Evolutionary conservation across 345 rosid genomes (phyloP).

Genomic region (Syzygium aqueum): DNA sequence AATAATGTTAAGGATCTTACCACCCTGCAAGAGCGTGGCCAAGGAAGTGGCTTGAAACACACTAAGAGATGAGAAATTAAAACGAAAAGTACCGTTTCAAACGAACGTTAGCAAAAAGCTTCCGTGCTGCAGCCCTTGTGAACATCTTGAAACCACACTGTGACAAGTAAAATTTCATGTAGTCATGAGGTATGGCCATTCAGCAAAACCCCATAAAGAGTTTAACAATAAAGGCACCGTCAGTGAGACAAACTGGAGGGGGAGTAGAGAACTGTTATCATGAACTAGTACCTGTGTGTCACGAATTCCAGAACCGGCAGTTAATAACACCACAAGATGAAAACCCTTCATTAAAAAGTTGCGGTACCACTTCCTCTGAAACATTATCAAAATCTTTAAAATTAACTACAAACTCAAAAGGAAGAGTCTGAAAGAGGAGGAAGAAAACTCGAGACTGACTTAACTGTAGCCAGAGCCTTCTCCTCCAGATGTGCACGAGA

Average conservation of each 20-base stretch:
- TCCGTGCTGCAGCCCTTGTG: conserved; percentile 95
- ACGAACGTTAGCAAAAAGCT: conserved; percentile 77
- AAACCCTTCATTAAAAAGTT: conserved; percentile 97
- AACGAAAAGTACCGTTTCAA: conserved; percentile 56
- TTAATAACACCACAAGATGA: conserved; percentile 76
- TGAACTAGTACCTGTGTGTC: conserved; percentile 72
- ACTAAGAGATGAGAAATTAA: neutral
- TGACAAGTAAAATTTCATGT: conserved; percentile 1
- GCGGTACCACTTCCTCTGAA: conserved; percentile 98
- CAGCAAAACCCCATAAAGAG: neutral
- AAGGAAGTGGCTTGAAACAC: neutral
- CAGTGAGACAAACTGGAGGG: neutral
- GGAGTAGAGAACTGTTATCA: neutral
- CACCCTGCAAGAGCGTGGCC: neutral
- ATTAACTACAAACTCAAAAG: conserved; percentile 1
- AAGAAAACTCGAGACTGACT: conserved; percentile 15
- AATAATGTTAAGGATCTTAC: neutral
- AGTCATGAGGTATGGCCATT: neutral
- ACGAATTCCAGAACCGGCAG: conserved; percentile 94
- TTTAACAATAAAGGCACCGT: neutral
- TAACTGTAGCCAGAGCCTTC: conserved; percentile 90
- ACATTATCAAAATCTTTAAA: conserved; percentile 11
- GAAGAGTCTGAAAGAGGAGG: neutral
- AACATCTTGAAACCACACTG: conserved; percentile 99
- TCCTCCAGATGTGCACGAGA: conserved; percentile 99